Evolutionary conservation across 73 alveolate genomes (phyloP), one percentile per base, ranked within the genome.

Genomic region (Loxodes magnus): DNA sequence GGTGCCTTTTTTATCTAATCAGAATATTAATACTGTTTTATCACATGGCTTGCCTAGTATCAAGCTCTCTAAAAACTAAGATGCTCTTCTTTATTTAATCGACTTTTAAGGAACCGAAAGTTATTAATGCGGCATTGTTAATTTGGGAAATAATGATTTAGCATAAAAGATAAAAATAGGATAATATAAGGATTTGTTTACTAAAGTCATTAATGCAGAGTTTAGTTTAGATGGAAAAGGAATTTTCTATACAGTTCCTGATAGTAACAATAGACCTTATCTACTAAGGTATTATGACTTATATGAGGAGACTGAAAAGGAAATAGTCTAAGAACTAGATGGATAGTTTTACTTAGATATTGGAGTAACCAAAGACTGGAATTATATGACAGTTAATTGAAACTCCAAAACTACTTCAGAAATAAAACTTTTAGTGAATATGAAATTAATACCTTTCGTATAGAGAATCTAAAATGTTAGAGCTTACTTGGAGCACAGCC

Each of bases 401-500:
- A 25, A 43, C 15, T 59, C 72, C 0, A 69, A 64, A 35, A 15
- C 39, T 9, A 16, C 37, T n/a, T 33, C 73, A 15, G 90, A 77
- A 37, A 65, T 82, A 20, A 70, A 49, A 53, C 61, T n/a, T 30
- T 82, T n/a, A 71, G 71, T 23, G 58, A 87, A 34, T 28, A 37
- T 67, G 12, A 54, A 65, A 34, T 1, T 36, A 0, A 39, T 35
- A 53, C 34, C 30, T 0, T 23, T 81, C 16, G 37, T 75, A 29
- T 49, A 56, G 0, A 49, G 87, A 38, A 27, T 55, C 9, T 41
- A 67, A 3, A 53, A 67, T 20, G 58, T 55, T 5, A 61, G 59
- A 37, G 77, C 74, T 44, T 73, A 54, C 44, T 26, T 70, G 2
- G 84, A 83, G 30, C 92, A 83, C 56, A 35, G 57, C 5, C 43